Base-by-base conservation (phyloP, 1,284 basidiomycete genomes). In the Uromyces viciae-fabae region DNA sequence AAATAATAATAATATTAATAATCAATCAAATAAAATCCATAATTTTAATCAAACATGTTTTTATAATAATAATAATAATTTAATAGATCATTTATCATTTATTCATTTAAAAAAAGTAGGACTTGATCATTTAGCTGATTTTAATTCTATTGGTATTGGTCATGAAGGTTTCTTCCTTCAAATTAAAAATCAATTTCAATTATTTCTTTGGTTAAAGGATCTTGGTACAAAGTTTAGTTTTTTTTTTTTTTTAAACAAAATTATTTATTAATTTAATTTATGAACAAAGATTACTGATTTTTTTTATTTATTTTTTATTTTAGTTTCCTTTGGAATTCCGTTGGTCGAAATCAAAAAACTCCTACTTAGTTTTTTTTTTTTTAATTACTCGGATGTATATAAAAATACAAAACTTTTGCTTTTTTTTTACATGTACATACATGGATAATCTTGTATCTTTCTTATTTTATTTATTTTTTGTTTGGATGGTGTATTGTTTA, bases 311-410 rank as follows among this genome's bases (percentile, higher is more conserved):
- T 62, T 36, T 17, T 17, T 66, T 25, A 19, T 40, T 43, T 43
- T 25, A 68, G 66, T 11, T 28, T 68, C 38, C 36, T 68, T 42
- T 68, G 66, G 66, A 68, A 25, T 43, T 42, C 66, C 66, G 66
- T 68, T 9, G 19, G 19, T 43, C 28, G 8, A 36, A 42, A 68
- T n/a, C 66, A 40, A 43, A 68, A 33, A 28, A 68, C 2, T 43
- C 66, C 66, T 4, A 68, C 66, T 25, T 68, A 36, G n/a, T n/a
- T n/a, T n/a, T n/a, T n/a, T n/a, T n/a, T n/a, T n/a, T n/a, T n/a
- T n/a, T n/a, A n/a, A n/a, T n/a, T n/a, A n/a, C n/a, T n/a, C n/a
- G n/a, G n/a, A n/a, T n/a, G n/a, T n/a, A n/a, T n/a, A n/a, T n/a
- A n/a, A n/a, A n/a, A n/a, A n/a, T n/a, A n/a, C n/a, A n/a, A n/a